Evolutionary conservation across 345 rosid species (phyloP).

Genomic region (Sonneratia alba): DNA sequence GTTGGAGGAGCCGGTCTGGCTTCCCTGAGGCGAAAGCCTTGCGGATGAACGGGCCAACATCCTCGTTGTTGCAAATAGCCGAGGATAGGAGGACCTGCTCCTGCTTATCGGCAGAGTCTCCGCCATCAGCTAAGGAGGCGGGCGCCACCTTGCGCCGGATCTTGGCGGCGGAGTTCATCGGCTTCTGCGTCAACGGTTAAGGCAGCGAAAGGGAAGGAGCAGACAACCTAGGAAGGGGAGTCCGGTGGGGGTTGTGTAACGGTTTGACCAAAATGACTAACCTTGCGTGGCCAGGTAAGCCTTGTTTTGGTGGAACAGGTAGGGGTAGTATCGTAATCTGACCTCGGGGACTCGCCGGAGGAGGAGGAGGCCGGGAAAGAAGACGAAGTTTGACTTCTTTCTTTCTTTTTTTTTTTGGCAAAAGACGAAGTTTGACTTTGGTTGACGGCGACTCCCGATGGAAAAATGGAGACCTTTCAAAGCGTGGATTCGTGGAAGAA

Average conservation of each 20-base stretch:
- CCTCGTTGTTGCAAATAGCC: constrained; percentile 89
- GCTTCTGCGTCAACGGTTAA: constrained; percentile 4
- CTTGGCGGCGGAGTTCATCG: constrained; percentile 61
- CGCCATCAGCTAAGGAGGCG: constrained; percentile 30
- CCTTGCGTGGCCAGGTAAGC: neutral
- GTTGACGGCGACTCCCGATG: neutral
- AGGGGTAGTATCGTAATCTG: neutral
- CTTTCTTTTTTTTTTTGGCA: too few species aligned
- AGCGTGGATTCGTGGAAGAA: too few species aligned
- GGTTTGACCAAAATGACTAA: constrained; percentile 9
- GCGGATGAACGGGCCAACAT: constrained; percentile 81
- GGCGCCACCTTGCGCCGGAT: constrained; percentile 69
- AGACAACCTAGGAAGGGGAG: neutral
- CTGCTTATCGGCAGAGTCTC: constrained; percentile 69
- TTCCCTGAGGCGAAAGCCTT: constrained; percentile 69
- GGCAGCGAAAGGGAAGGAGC: neutral
- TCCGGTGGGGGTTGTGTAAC: neutral
- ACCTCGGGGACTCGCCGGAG: neutral
- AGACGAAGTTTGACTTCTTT: constrained; percentile 8
- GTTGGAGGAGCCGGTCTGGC: constrained; percentile 82
- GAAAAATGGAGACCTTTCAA: too few species aligned
- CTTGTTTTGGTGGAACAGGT: neutral
- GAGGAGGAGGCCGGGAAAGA: constrained; percentile 7
- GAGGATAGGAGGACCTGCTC: constrained; percentile 81
- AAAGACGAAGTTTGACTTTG: too few species aligned